Percentiles rank a stretch among this genome's conserved stretches.
phyloP scores from a whole-genome alignment of 495 filamentous ascomycete species.

The Penicillium argentinense region DNA sequence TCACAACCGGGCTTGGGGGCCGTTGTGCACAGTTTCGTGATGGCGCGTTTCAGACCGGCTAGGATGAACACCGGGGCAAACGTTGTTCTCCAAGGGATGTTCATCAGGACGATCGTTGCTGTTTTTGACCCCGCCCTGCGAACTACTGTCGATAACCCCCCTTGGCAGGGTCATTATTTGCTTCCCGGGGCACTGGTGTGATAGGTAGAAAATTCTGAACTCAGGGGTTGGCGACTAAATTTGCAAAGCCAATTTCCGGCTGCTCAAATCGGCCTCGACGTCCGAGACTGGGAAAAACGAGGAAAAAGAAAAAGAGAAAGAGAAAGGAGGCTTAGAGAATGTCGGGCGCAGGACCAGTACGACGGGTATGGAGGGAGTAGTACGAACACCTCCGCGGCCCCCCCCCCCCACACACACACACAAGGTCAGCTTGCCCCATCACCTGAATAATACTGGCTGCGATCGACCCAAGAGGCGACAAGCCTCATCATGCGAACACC shows the following conservation, averaged over 20 bases:
- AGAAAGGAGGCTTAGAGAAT: background rate
- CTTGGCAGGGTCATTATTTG: conserved; percentile 7
- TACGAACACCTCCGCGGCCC: background rate
- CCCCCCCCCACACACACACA: too few relatives aligned
- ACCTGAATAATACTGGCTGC: background rate
- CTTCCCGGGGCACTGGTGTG: conserved; percentile 2
- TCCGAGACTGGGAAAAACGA: too few relatives aligned
- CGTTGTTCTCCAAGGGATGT: conserved; percentile 14
- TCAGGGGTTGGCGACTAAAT: background rate
- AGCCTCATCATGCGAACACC: conserved; percentile 1
- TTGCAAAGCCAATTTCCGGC: background rate
- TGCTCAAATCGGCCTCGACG: too few relatives aligned
- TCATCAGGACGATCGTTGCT: conserved; percentile 16
- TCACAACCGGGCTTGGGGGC: conserved; percentile 1
- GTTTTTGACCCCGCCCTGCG: conserved; percentile 4
- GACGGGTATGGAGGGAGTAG: background rate
- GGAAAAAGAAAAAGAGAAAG: background rate
- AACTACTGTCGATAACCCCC: conserved; percentile 8
- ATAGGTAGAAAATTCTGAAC: conserved; percentile 9
- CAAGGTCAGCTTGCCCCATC: conserved; percentile 4
- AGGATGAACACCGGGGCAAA: conserved; percentile 9
- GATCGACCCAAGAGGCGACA: background rate
- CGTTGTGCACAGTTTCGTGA: conserved; percentile 4
- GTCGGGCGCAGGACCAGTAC: background rate
- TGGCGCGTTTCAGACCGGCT: conserved; percentile 23